Percentiles rank a stretch among this genome's conserved stretches.
These are phyloP conservation scores for Tylopilus subfusipes DNA, from an alignment of 768 basidiomycete genomes.

Conservation along the genomic window DNA sequence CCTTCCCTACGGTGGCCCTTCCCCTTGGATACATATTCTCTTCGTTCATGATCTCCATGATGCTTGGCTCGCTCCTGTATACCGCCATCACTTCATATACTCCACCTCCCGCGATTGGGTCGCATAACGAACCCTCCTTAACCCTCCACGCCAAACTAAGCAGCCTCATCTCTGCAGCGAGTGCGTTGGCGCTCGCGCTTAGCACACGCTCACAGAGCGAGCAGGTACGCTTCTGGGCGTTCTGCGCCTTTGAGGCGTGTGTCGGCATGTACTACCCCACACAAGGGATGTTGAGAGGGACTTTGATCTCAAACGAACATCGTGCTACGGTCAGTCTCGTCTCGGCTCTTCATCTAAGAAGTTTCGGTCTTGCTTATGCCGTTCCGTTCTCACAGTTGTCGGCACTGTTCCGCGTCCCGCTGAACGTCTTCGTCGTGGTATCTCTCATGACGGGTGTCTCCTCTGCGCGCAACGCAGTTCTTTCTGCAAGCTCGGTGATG, in stretches of 20 bases:
- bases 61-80: conserved; percentile 73
- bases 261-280: conserved; percentile 80
- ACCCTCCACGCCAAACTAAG: conserved; percentile 65
- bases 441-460: conserved; percentile 68
- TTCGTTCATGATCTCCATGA: conserved; percentile 78
- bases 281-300: conserved; percentile 69
- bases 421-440: conserved; percentile 70
- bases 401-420: conserved; percentile 68
- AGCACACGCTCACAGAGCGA: conserved; percentile 45
- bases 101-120: conserved; percentile 20
- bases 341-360: background rate
- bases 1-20: conserved; percentile 37
- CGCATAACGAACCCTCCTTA: conserved; percentile 39
- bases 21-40: conserved; percentile 81
- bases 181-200: conserved; percentile 52
- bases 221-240: conserved; percentile 62
- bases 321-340: conserved; percentile 58
- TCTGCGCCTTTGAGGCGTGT: conserved; percentile 72
- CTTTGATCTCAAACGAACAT: conserved; percentile 65
- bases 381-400: conserved; percentile 44
- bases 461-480: conserved; percentile 56
- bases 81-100: conserved; percentile 43
- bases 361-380: background rate
- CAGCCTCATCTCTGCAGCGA: conserved; percentile 56
- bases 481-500: conserved; percentile 55